Evolutionary conservation across 2,329 filamentous ascomycete genomes (phyloP).

Genomic region (Dactylonectria macrodidyma): DNA sequence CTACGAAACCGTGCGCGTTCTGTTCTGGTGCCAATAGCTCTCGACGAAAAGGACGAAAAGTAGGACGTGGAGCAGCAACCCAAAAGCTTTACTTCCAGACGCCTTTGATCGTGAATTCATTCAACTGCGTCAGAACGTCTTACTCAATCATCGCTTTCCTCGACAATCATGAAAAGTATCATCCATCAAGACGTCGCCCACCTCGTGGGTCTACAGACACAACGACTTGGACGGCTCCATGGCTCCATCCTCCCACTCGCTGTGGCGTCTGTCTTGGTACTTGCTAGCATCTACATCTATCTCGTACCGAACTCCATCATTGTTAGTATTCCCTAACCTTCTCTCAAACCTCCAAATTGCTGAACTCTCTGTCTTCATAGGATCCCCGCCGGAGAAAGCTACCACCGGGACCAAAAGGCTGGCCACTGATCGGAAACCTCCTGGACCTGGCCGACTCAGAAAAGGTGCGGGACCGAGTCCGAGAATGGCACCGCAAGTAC

Average conservation of each 20-base stretch:
- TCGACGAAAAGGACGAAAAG: too few species aligned
- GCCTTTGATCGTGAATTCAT: not conserved
- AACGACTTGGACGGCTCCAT: not conserved
- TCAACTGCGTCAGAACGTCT: too few species aligned
- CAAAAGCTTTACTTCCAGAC: too few species aligned
- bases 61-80: too few species aligned
- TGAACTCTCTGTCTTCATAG: not conserved
- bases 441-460: slow-evolving; percentile 26
- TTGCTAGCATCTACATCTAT: slow-evolving; percentile 10
- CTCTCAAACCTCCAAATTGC: not conserved
- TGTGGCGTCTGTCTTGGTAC: not conserved
- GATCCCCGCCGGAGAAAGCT: slow-evolving; percentile 24
- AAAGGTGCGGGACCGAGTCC: slow-evolving; percentile 13
- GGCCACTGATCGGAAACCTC: slow-evolving; percentile 27
- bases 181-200: not conserved
- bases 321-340: not conserved
- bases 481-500: slow-evolving; percentile 29
- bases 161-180: too few species aligned
- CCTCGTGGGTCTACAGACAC: not conserved
- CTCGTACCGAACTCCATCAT: slow-evolving; percentile 16
- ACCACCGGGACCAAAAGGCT: slow-evolving; percentile 27
- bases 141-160: too few species aligned
- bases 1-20: too few species aligned
- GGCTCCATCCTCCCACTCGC: not conserved
- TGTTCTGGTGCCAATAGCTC: too few species aligned